Evolutionary conservation across 345 rosid genomes (phyloP), one percentile per base, ranked within the genome.

Genomic region (Streptanthus diversifolius): DNA sequence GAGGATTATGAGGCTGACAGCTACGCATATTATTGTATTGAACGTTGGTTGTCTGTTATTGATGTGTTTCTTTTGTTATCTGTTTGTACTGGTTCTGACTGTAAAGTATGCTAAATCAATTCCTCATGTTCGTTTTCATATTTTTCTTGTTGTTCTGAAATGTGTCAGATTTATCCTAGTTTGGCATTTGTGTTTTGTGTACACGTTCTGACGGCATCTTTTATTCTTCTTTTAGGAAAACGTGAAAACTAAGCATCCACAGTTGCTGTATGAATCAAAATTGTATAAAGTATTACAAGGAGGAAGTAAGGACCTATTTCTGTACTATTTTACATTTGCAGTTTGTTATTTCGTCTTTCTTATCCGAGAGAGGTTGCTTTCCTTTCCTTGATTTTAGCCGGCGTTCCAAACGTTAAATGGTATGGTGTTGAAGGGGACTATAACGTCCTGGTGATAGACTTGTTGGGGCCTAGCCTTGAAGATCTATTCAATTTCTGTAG

Each of bases 181-280:
- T 40, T 43, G 22, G 21, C 27, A 35, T 30, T 14, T 51, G 5
- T 61, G 32, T 60, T 62, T 40, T 53, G 7, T 63, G 25, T 39
- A 5, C 37, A 51, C 68, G 29, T 69, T 47, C 48, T 79, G 53
- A 71, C 14, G 32, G 60, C 61, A 15, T 40, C n/a, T 5, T 64
- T 58, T 76, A 27, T 41, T 8, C 71, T 30, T 27, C 71, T 32
- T 63, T 40, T 86, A 92, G 99, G 99, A 95, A 84, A 90, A 79
- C 80, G 84, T 85, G 74, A 95, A 95, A 83, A 90, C 99, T 52
- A 91, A 87, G 81, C 98, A 91, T 83, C 98, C 97, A 25, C 98
- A 93, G 72, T 85, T 93, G 84, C 77, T 89, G 40, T 89, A 91
- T 77, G 98, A 93, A 81, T 91, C 98, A 2, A 93, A 89, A 68